Conservation (phyloP, 441 rosid species). For the Adansonia grandidieri region DNA sequence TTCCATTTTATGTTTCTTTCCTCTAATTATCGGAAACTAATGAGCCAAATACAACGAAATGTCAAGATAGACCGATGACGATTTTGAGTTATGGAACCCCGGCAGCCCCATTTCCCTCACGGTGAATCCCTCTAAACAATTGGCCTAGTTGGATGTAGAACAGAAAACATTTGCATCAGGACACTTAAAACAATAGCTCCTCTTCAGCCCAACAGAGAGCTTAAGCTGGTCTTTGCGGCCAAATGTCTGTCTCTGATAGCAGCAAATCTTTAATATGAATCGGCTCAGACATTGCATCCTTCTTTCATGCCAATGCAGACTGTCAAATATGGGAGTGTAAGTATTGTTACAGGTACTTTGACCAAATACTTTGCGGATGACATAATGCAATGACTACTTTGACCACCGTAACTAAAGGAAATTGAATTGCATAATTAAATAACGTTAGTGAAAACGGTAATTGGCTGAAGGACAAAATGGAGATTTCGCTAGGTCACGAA, state of each 20-base stretch:
- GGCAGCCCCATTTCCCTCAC: neutral
- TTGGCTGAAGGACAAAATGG: constrained; percentile 21
- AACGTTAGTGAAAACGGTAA: neutral
- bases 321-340: neutral
- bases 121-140: neutral
- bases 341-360: constrained; percentile 40
- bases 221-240: neutral
- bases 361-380: too few relatives aligned
- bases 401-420: too few relatives aligned
- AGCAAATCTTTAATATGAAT: neutral
- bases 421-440: too few relatives aligned
- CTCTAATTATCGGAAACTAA: neutral
- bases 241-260: neutral
- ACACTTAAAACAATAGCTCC: neutral
- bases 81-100: neutral
- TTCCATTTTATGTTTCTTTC: neutral
- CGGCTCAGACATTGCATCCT: neutral
- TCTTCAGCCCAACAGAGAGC: neutral
- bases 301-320: neutral
- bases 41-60: neutral
- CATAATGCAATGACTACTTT: too few relatives aligned
- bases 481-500: constrained; percentile 24
- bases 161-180: neutral
- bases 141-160: neutral
- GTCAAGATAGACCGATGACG: neutral